Percentiles rank a stretch among this genome's conserved stretches.
These are phyloP conservation scores for Clarireedia hainanense DNA, from an alignment of 2,329 filamentous ascomycete species.

Conservation along the genomic window DNA sequence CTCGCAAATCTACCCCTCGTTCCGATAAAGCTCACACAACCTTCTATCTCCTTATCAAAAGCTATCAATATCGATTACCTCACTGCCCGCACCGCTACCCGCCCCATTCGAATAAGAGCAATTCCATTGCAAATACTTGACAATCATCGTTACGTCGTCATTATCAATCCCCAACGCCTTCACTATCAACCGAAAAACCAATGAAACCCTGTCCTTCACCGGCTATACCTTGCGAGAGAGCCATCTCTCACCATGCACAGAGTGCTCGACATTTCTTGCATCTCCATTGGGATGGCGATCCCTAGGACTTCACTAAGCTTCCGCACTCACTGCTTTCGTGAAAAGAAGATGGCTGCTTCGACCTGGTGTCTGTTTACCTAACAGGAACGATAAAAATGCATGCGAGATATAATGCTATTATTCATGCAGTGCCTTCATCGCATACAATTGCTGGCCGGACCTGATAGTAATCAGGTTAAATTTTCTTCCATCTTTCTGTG, in stretches of 20 bases:
- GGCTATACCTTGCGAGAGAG: background rate
- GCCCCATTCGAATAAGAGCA: background rate
- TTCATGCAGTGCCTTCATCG: background rate
- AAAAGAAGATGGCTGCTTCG: too few relatives aligned
- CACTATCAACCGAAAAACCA: background rate
- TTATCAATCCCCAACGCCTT: background rate
- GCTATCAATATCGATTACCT: slow-evolving; percentile 9
- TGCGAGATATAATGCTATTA: slow-evolving; percentile 1
- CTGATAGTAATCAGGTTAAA: background rate
- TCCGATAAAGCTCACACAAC: slow-evolving; percentile 1
- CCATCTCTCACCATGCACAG: too few relatives aligned
- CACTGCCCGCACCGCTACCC: background rate
- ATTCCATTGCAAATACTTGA: background rate
- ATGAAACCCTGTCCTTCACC: background rate
- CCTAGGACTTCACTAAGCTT: background rate
- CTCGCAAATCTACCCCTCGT: background rate
- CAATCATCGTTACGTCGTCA: background rate
- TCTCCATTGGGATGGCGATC: background rate
- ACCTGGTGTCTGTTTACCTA: background rate
- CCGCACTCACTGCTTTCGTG: too few relatives aligned
- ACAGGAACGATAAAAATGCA: background rate
- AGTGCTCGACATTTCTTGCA: background rate
- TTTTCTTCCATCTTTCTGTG: background rate
- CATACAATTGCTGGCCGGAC: background rate
- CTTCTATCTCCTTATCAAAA: slow-evolving; percentile 4